Percentiles rank a stretch among this genome's conserved stretches.
Evolutionary conservation across 495 filamentous ascomycete genomes (phyloP).

Genomic region (Schizothecium vesticola): DNA sequence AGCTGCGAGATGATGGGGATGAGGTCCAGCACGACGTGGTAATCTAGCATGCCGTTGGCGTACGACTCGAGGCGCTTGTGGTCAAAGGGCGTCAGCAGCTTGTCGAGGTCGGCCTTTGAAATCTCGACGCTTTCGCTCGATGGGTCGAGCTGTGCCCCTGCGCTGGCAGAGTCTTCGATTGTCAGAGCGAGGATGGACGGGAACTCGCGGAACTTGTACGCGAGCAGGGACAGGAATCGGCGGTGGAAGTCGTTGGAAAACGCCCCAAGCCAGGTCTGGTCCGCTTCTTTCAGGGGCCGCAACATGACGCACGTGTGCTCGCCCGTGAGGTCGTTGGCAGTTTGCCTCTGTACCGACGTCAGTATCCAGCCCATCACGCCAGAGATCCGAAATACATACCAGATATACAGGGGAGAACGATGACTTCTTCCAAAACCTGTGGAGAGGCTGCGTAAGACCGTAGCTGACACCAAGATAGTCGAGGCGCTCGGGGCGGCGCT

Average conservation of each 20-base stretch:
- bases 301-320: slow-evolving; percentile 99
- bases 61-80: slow-evolving; percentile 92
- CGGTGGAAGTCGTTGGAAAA: slow-evolving; percentile 90
- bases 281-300: slow-evolving; percentile 60
- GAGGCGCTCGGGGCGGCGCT: slow-evolving; percentile 71
- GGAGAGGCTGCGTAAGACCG: slow-evolving; percentile 79
- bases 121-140: slow-evolving; percentile 48
- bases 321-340: slow-evolving; percentile 90
- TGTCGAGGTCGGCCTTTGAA: slow-evolving; percentile 67
- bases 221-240: slow-evolving; percentile 80
- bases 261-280: slow-evolving; percentile 78
- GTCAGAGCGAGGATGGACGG: slow-evolving; percentile 74
- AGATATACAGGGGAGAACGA: slow-evolving; percentile 90
- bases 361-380: neutral
- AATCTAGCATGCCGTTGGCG: slow-evolving; percentile 93
- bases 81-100: slow-evolving; percentile 79
- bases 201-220: slow-evolving; percentile 88
- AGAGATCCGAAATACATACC: slow-evolving; percentile 15
- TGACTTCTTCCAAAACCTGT: slow-evolving; percentile 93
- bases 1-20: slow-evolving; percentile 72
- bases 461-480: slow-evolving; percentile 96
- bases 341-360: slow-evolving; percentile 59
- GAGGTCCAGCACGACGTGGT: slow-evolving; percentile 94
- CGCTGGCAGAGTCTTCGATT: slow-evolving; percentile 78
- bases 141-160: slow-evolving; percentile 59